Evolutionary conservation across 768 basidiomycete genomes (phyloP), one percentile per base, ranked within the genome.

Genomic region (Pleurotus djamor): DNA sequence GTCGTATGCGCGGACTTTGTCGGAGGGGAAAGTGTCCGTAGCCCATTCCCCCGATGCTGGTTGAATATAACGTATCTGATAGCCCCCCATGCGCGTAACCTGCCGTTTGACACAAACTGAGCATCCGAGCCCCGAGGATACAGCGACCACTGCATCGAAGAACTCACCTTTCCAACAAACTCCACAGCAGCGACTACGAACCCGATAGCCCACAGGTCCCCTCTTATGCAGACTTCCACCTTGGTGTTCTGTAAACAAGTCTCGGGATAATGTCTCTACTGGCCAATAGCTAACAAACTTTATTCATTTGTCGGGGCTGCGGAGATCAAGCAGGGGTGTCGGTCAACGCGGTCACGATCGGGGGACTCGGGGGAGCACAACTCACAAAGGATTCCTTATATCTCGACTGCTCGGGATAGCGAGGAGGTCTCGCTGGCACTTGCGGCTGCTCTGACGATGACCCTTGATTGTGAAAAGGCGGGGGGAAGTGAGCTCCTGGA

Each of bases 161-260:
- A 35, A 51, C 51, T 43, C 41, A 59, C 57, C 59, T 37, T 48
- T 33, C 62, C 21, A 45, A 60, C 64, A 5, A 67, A 21, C 6
- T 69, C 36, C 43, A 68, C 48, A 12, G 59, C 43, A 3, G 63
- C 48, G 32, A 74, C 63, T 17, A 75, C 52, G 32, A 75, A 44
- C 4, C 72, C 72, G 21, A 72, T 59, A n/a, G 70, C 70, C 73
- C 73, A 75, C 4, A 67, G 56, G 47, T 76, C 66, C 4, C 52
- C 63, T 14, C 62, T 54, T 49, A 75, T 63, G 33, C 64, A 67
- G 10, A 70, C 71, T 41, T 63, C 61, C 32, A 75, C 74, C 13
- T 58, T 54, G 57, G 72, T 63, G 35, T 62, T 52, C 69, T 69
- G 41, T 12, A 9, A 59, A 38, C 12, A 5, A 36, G n/a, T 45